Conservation (phyloP, 768 basidiomycete species). For the Termitomyces eurrhizus region DNA sequence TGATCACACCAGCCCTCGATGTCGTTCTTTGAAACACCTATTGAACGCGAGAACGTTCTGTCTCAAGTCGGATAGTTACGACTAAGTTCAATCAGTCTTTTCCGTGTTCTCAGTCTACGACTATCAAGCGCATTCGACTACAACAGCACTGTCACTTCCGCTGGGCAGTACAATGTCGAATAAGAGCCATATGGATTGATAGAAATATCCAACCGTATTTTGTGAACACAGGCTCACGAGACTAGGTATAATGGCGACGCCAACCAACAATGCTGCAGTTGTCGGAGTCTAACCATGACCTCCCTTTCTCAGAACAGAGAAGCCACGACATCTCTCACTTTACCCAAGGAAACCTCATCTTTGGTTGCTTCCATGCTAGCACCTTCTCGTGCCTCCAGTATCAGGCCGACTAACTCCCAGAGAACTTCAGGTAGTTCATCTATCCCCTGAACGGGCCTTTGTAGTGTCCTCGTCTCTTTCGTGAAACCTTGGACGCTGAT, state of each 20-base stretch:
- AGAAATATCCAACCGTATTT: background rate
- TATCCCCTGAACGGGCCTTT: slow-evolving; percentile 23
- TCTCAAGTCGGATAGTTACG: no score
- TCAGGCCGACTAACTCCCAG: slow-evolving; percentile 28
- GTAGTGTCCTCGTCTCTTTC: slow-evolving; percentile 24
- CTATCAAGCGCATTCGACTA: no score
- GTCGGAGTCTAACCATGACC: background rate
- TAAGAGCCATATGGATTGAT: background rate
- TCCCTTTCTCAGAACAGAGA: slow-evolving; percentile 17
- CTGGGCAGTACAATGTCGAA: background rate
- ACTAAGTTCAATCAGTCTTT: no score
- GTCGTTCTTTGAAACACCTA: no score
- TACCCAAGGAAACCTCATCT: slow-evolving; percentile 23
- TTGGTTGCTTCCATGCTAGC: slow-evolving; percentile 15
- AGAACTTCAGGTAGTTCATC: slow-evolving; percentile 25
- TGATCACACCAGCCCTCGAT: no score
- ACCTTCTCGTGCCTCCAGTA: slow-evolving; percentile 29
- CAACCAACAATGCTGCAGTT: background rate
- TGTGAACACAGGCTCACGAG: background rate
- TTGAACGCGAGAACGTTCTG: no score
- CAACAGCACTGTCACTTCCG: background rate
- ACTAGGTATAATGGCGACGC: background rate
- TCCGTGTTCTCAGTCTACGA: no score
- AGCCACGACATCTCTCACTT: slow-evolving; percentile 25
- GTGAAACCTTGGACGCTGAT: slow-evolving; percentile 34